A percentile compares a stretch with the other conserved stretches of the same genome.
These are phyloP conservation scores for Eucalyptus camaldulensis DNA, from an alignment of 345 rosid species.

Conservation along the genomic window DNA sequence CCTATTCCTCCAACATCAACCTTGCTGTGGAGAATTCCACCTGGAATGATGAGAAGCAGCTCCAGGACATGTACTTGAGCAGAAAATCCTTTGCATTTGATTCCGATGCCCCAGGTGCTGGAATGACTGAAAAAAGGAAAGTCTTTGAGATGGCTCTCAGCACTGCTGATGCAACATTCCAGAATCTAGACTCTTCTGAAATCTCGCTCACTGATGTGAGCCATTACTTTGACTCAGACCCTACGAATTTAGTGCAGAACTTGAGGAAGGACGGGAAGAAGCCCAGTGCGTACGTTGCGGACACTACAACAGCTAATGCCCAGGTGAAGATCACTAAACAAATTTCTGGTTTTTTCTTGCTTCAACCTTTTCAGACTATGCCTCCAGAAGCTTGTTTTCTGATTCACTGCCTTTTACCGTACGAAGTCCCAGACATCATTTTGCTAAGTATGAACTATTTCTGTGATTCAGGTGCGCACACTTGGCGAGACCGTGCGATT, in stretches of 20 bases:
- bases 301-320: constrained; percentile 94
- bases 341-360: neutral
- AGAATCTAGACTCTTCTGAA: constrained; percentile 94
- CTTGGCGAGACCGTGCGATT: constrained; percentile 83
- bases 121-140: constrained; percentile 83
- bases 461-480: constrained; percentile 57
- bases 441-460: neutral
- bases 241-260: constrained; percentile 86
- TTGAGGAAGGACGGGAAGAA: constrained; percentile 88
- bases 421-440: neutral
- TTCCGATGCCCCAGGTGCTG: constrained; percentile 86
- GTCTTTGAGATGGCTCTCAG: constrained; percentile 94
- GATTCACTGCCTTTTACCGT: neutral
- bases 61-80: constrained; percentile 98
- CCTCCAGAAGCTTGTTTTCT: neutral
- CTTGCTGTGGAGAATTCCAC: constrained; percentile 97
- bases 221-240: constrained; percentile 96
- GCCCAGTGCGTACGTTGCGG: constrained; percentile 89
- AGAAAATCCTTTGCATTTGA: constrained; percentile 96
- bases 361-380: neutral
- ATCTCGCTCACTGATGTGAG: constrained; percentile 96
- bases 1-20: constrained; percentile 86
- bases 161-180: constrained; percentile 97
- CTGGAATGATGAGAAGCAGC: constrained; percentile 99
- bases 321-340: constrained; percentile 32